Evolutionary conservation across 345 rosid species (phyloP).

Genomic region (Cardamine occulta): DNA sequence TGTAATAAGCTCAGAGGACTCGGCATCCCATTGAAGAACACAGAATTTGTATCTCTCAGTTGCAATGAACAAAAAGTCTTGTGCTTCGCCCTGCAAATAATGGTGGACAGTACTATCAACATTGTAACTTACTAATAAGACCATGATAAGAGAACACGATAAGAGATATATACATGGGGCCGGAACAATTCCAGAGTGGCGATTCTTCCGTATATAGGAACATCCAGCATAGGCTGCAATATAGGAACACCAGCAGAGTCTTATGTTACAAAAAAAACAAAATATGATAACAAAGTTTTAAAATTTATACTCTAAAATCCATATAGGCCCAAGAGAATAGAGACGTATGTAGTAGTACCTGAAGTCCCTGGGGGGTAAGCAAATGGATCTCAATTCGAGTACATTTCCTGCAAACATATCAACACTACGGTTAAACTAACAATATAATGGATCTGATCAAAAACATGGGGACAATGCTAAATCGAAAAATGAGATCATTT

Average conservation of each 20-base stretch:
- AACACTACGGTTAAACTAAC: slow-evolving; percentile 21
- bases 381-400: slow-evolving; percentile 93
- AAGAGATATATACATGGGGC: slow-evolving; percentile 59
- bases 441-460: slow-evolving; percentile 1
- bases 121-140: slow-evolving; percentile 18
- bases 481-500: neutral
- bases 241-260: slow-evolving; percentile 69
- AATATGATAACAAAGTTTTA: neutral
- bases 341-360: slow-evolving; percentile 51
- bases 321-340: neutral
- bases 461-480: neutral
- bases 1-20: slow-evolving; percentile 86
- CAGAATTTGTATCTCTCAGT: slow-evolving; percentile 97
- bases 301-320: neutral
- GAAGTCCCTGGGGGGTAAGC: slow-evolving; percentile 91
- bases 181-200: slow-evolving; percentile 94
- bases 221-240: slow-evolving; percentile 94
- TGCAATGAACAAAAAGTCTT: slow-evolving; percentile 91
- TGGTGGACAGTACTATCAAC: slow-evolving; percentile 10
- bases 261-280: neutral
- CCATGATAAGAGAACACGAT: neutral
- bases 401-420: slow-evolving; percentile 73
- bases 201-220: slow-evolving; percentile 97
- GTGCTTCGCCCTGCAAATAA: slow-evolving; percentile 79
- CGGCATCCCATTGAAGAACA: slow-evolving; percentile 98